Evolutionary conservation across 352 stramenopile species (phyloP).

Genomic region (Elongisporangium senticosum): DNA sequence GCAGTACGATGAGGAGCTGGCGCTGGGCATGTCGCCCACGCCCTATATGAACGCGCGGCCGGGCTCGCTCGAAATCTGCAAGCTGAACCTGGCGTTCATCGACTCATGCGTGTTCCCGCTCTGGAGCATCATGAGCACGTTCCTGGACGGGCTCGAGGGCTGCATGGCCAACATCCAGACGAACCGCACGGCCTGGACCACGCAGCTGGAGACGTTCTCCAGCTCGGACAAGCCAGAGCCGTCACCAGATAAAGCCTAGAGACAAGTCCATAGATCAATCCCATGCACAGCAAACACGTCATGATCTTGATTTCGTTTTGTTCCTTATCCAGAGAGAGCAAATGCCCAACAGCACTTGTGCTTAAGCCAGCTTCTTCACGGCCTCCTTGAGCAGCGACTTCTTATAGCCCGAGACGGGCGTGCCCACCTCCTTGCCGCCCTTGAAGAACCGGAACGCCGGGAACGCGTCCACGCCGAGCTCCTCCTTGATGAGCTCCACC

Average conservation of each 20-base stretch:
- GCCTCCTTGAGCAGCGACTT: constrained; percentile 72
- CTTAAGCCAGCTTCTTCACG: constrained; percentile 47
- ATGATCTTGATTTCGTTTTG: constrained; percentile 8
- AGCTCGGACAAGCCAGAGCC: background rate
- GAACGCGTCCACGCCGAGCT: constrained; percentile 63
- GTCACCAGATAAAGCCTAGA: no score
- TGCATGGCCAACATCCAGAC: constrained; percentile 63
- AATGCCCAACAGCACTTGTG: no score
- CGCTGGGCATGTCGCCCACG: constrained; percentile 52
- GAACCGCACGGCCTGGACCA: constrained; percentile 61
- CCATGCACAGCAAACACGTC: background rate
- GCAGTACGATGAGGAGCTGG: constrained; percentile 70
- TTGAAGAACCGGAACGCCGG: constrained; percentile 87
- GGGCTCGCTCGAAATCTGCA: constrained; percentile 51
- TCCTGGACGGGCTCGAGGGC: constrained; percentile 52
- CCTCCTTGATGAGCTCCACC: constrained; percentile 69
- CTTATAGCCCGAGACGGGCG: constrained; percentile 80
- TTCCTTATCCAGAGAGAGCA: background rate
- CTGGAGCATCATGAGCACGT: constrained; percentile 61
- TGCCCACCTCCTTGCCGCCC: constrained; percentile 64
- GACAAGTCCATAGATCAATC: no score
- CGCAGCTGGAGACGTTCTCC: constrained; percentile 13
- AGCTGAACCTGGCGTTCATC: constrained; percentile 79
- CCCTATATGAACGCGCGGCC: constrained; percentile 77
- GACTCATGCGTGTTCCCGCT: constrained; percentile 82